Conservation (phyloP, 2,329 filamentous ascomycete genomes). For the Epichloe scottii region DNA sequence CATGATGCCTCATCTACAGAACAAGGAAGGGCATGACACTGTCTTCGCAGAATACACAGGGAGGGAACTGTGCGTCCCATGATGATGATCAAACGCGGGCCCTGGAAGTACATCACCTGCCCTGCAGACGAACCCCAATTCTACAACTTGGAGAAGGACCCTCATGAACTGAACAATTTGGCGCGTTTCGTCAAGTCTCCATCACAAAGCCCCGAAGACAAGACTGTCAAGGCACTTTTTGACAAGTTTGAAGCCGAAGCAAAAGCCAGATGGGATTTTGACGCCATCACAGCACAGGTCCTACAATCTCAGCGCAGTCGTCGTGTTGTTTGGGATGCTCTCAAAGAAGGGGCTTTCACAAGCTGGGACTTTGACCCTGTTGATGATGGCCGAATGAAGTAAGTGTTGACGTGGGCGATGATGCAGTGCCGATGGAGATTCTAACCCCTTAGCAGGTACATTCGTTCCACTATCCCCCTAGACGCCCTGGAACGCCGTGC, state of each 20-base stretch:
- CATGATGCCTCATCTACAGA: slow-evolving; percentile 64
- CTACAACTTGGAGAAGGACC: slow-evolving; percentile 66
- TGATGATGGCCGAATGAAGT: slow-evolving; percentile 56
- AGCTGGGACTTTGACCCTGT: slow-evolving; percentile 77
- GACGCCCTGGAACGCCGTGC: slow-evolving; percentile 70
- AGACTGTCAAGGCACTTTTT: slow-evolving; percentile 37
- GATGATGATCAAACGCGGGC: slow-evolving; percentile 84
- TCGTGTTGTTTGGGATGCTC: slow-evolving; percentile 64
- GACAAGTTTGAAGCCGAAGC: slow-evolving; percentile 64
- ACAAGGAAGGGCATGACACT: slow-evolving; percentile 57
- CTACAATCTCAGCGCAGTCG: slow-evolving; percentile 67
- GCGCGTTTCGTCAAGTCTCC: slow-evolving; percentile 31
- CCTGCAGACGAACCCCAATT: slow-evolving; percentile 74
- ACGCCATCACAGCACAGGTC: slow-evolving; percentile 61
- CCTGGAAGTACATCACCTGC: slow-evolving; percentile 86
- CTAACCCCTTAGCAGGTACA: slow-evolving; percentile 47
- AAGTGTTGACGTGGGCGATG: slow-evolving; percentile 18
- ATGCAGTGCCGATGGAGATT: neutral
- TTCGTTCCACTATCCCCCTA: slow-evolving; percentile 69
- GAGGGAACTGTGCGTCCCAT: slow-evolving; percentile 81
- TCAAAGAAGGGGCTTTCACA: slow-evolving; percentile 63
- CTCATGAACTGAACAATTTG: slow-evolving; percentile 65
- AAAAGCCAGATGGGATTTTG: slow-evolving; percentile 66
- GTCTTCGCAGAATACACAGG: slow-evolving; percentile 91
- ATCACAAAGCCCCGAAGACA: slow-evolving; percentile 29